Evolutionary conservation across 2,329 filamentous ascomycete species (phyloP).

Genomic region (Fusarium neocosmosporiellum): DNA sequence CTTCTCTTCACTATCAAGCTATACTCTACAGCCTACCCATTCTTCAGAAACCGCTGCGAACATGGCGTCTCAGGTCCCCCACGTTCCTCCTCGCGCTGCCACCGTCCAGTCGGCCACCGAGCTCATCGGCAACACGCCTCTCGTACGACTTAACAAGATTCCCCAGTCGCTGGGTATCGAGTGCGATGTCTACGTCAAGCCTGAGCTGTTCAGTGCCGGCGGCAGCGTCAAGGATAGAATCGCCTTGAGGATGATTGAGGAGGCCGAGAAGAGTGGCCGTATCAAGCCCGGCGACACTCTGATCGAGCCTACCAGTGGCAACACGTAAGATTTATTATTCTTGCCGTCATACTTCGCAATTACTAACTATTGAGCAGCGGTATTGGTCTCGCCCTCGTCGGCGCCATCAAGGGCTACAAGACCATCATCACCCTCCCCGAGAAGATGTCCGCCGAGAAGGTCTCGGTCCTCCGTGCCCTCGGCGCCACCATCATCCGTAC

Average conservation of each 20-base stretch:
- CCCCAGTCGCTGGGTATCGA: constrained; percentile 91
- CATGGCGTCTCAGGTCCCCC: constrained; percentile 46
- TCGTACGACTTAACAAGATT: constrained; percentile 90
- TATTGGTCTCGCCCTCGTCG: constrained; percentile 92
- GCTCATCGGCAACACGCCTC: constrained; percentile 91
- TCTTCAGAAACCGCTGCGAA: background rate
- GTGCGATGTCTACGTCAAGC: constrained; percentile 87
- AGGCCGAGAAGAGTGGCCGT: constrained; percentile 88
- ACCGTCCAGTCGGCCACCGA: constrained; percentile 73
- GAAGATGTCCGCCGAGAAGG: constrained; percentile 99
- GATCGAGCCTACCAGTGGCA: constrained; percentile 96
- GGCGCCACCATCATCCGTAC: constrained; percentile 97
- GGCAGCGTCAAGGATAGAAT: constrained; percentile 95
- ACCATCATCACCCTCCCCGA: constrained; percentile 97
- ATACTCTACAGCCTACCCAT: background rate
- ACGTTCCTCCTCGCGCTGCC: constrained; percentile 47
- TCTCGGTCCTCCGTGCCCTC: constrained; percentile 89
- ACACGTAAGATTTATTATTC: constrained; percentile 67
- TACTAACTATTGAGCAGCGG: constrained; percentile 58
- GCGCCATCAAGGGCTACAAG: constrained; percentile 94
- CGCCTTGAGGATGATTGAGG: constrained; percentile 94
- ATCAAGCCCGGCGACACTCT: constrained; percentile 98
- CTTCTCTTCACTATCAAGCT: background rate
- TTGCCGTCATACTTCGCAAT: background rate
- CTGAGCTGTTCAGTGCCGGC: constrained; percentile 92